These are phyloP conservation scores for Entomortierella beljakovae DNA, from an alignment of 192 early-diverging fungal genomes.

Conservation along the genomic window DNA sequence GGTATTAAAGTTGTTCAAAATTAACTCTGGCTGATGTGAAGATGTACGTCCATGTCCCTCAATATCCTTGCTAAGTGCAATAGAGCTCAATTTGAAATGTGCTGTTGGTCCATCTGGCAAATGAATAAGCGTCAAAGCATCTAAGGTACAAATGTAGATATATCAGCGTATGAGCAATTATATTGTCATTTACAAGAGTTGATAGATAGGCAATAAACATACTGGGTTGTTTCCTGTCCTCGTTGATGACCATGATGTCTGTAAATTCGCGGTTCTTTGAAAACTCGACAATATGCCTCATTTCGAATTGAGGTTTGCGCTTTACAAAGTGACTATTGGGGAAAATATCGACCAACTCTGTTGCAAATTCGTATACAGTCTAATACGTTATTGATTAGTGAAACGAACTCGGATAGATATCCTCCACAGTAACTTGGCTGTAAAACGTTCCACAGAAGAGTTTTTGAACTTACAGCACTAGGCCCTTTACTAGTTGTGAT, in stretches of 20 bases:
- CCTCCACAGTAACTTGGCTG: too few species aligned
- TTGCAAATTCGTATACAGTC: conserved; percentile 82
- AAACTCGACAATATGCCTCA: conserved; percentile 92
- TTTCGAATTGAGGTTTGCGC: conserved; percentile 86
- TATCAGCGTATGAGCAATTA: background rate
- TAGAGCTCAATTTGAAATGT: conserved; percentile 91
- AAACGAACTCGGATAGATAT: too few species aligned
- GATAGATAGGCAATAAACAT: too few species aligned
- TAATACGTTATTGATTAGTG: conserved; percentile 7
- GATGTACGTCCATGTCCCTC: conserved; percentile 82
- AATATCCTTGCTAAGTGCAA: conserved; percentile 85
- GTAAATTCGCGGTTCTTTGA: conserved; percentile 92
- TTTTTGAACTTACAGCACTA: conserved; percentile 58
- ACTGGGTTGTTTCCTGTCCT: conserved; percentile 93
- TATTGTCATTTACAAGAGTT: background rate
- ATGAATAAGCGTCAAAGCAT: conserved; percentile 92
- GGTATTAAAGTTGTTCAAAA: conserved; percentile 98
- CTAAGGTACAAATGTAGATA: conserved; percentile 49
- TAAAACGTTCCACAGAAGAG: too few species aligned
- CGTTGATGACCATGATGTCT: conserved; percentile 93
- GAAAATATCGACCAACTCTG: conserved; percentile 91
- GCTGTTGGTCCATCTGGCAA: conserved; percentile 97
- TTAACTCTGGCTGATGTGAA: conserved; percentile 92
- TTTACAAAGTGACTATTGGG: conserved; percentile 92
- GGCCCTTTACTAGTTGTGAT: conserved; percentile 87